Conservation (phyloP, 208 protist genomes). For the Leptomonas seymouri region DNA sequence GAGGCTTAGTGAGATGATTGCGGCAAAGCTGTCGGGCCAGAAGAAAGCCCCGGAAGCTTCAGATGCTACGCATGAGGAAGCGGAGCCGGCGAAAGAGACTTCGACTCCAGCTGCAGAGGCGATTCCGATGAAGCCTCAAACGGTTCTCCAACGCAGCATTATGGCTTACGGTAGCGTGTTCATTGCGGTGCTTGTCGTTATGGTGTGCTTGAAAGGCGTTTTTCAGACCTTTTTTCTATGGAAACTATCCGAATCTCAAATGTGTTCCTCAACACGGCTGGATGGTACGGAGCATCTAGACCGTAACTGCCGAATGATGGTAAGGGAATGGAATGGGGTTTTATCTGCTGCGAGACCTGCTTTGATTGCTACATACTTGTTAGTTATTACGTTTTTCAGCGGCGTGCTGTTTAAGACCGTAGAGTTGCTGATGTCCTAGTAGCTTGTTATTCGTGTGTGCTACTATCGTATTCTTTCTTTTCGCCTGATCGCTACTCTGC, state of each 20-base stretch:
- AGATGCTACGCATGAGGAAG: background rate
- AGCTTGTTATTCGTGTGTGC: background rate
- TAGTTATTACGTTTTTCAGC: constrained; percentile 24
- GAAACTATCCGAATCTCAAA: background rate
- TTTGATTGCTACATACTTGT: constrained; percentile 16
- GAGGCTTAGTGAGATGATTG: constrained; percentile 45
- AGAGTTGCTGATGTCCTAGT: constrained; percentile 2
- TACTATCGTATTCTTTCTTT: constrained; percentile 8
- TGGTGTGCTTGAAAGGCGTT: constrained; percentile 30
- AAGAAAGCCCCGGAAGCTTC: background rate
- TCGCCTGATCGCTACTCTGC: constrained; percentile 16
- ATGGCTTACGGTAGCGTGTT: constrained; percentile 31
- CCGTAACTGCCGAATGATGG: constrained; percentile 15
- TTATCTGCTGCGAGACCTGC: constrained; percentile 25
- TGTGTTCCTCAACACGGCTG: constrained; percentile 4
- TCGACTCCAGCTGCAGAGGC: background rate
- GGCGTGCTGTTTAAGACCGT: constrained; percentile 21
- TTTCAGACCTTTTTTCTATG: constrained; percentile 27
- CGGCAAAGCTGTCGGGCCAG: constrained; percentile 24
- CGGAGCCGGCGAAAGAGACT: background rate
- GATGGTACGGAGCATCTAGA: constrained; percentile 4
- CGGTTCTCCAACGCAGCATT: constrained; percentile 21
- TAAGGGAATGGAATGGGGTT: constrained; percentile 29
- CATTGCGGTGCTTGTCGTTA: constrained; percentile 25
- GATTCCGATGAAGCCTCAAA: constrained; percentile 28